These are phyloP conservation scores for Melampsora larici-populina DNA, from an alignment of 1,284 basidiomycete genomes.

Conservation along the genomic window DNA sequence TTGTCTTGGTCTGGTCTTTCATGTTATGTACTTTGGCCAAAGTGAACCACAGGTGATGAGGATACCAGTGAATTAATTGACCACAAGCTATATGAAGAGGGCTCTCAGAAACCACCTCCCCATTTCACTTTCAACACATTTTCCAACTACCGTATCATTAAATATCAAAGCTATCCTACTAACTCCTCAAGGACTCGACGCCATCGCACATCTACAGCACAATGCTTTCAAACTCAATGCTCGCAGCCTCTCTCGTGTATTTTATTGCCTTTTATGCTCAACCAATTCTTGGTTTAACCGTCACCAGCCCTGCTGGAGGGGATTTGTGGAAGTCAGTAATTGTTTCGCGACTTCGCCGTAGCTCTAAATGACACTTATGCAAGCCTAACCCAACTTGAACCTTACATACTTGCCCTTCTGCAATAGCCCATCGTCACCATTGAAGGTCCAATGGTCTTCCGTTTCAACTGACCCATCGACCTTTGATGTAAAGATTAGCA, in stretches of 20 bases:
- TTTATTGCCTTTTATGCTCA: not conserved
- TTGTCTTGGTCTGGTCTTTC: too few relatives aligned
- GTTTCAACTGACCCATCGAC: not conserved
- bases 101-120: too few relatives aligned
- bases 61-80: too few relatives aligned
- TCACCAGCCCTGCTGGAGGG: not conserved
- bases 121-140: too few relatives aligned
- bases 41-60: too few relatives aligned
- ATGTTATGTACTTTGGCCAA: too few relatives aligned
- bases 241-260: not conserved
- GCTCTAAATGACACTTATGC: not conserved
- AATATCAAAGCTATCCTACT: too few relatives aligned
- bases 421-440: not conserved
- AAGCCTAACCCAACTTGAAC: not conserved
- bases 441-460: not conserved
- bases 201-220: too few relatives aligned
- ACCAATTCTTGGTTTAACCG: not conserved
- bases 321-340: constrained; percentile 1
- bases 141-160: too few relatives aligned
- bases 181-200: too few relatives aligned
- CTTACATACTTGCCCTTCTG: too few relatives aligned
- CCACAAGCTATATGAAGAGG: too few relatives aligned
- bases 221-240: not conserved
- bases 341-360: not conserved
- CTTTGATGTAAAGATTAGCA: not conserved